Evolutionary conservation across 2,329 filamentous ascomycete genomes (phyloP).

Genomic region (Calonectria fujianensis): DNA sequence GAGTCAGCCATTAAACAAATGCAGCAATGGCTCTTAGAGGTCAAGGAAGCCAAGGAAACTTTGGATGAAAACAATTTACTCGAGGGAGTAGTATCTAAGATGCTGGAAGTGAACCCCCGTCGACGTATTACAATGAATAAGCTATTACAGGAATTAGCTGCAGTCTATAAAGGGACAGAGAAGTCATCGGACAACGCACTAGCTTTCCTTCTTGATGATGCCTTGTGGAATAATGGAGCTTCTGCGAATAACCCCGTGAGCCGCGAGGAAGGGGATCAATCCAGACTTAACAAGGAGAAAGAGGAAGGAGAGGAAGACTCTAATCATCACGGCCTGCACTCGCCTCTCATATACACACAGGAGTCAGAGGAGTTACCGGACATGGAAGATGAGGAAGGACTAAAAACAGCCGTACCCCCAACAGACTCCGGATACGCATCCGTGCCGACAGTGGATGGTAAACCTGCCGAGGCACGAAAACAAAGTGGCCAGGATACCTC

Average conservation of each 20-base stretch:
- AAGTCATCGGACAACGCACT: neutral
- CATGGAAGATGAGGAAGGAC: neutral
- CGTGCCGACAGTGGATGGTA: neutral
- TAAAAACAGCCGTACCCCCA: constrained; percentile 55
- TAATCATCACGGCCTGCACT: neutral
- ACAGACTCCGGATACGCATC: constrained; percentile 14
- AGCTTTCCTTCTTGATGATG: too few relatives aligned
- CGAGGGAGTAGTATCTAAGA: constrained; percentile 71
- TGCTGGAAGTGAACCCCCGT: constrained; percentile 70
- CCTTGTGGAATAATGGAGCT: too few relatives aligned
- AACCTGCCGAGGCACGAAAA: neutral
- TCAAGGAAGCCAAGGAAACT: constrained; percentile 67
- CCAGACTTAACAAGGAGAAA: neutral
- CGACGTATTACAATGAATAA: constrained; percentile 73
- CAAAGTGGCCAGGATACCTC: neutral
- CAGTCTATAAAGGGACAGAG: neutral
- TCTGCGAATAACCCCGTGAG: too few relatives aligned
- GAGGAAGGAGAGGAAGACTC: neutral
- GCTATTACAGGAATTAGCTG: constrained; percentile 66
- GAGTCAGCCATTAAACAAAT: constrained; percentile 69
- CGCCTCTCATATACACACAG: neutral
- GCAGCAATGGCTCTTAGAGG: constrained; percentile 73
- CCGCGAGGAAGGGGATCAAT: too few relatives aligned
- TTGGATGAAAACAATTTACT: constrained; percentile 69
- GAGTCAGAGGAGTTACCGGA: neutral